Evolutionary conservation across 371 early-diverging fungal genomes (phyloP).

Genomic region (Nosema muscidifuracis): DNA sequence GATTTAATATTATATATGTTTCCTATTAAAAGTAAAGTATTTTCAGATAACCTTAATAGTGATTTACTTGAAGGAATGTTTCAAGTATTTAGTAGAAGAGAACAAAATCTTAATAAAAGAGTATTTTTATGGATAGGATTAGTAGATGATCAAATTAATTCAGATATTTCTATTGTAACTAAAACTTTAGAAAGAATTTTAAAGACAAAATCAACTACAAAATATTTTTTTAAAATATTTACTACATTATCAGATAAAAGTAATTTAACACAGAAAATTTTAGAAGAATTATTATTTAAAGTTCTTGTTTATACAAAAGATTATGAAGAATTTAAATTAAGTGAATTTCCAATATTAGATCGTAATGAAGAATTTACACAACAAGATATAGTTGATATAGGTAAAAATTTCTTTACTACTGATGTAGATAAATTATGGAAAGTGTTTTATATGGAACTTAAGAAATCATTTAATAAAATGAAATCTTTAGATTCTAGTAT

Average conservation of each 20-base stretch:
- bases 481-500: too few relatives aligned
- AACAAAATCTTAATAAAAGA: slow-evolving; percentile 54
- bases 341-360: slow-evolving; percentile 5
- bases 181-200: slow-evolving; percentile 15
- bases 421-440: slow-evolving; percentile 29
- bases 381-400: slow-evolving; percentile 8
- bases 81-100: slow-evolving; percentile 53
- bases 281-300: slow-evolving; percentile 30
- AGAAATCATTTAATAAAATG: neutral
- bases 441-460: slow-evolving; percentile 30
- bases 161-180: neutral
- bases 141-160: neutral
- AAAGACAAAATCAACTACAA: neutral
- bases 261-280: slow-evolving; percentile 15
- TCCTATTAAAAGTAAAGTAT: neutral
- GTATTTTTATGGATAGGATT: slow-evolving; percentile 50
- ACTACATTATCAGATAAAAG: slow-evolving; percentile 29
- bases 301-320: slow-evolving; percentile 3
- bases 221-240: slow-evolving; percentile 32
- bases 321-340: neutral
- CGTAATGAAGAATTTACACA: neutral
- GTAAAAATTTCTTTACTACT: slow-evolving; percentile 21
- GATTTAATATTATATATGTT: slow-evolving; percentile 29
- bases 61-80: slow-evolving; percentile 35
- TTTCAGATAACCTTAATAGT: neutral